Evolutionary conservation across 2,329 filamentous ascomycete species (phyloP), one percentile per base, ranked within the genome.

Genomic region (Eutypa lata): DNA sequence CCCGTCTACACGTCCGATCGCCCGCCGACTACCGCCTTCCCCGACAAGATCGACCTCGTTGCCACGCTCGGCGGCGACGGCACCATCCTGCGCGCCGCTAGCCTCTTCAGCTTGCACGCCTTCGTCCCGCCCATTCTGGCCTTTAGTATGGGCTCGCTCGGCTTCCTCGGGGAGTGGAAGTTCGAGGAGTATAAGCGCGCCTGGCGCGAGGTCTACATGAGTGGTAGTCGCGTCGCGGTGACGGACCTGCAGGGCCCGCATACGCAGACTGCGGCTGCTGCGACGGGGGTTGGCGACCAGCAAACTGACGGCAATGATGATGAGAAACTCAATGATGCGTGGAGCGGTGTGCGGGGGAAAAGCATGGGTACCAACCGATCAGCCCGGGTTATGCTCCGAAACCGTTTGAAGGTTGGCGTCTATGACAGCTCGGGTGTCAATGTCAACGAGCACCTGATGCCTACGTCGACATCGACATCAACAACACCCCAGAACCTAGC

Each of bases 161-260:
- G 94, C 0, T 99, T 99, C 61, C 75, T 99, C 7, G 92, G 93
- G 16, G 93, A 97, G 71, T 99, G 93, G 92, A 95, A 94, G 64
- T 97, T 97, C 68, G 79, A 80, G 7, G 92, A 97, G 64, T 90
- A 95, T 74, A 96, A 96, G 72, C 82, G 90, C 47, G 94, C 94
- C 0, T 96, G 95, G 75, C 79, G 91, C 47, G 90, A 97, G 67
- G 90, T 94, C 50, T 97, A 95, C 73, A 95, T 96, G 89, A 83
- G 80, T 62, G 82, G 82, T 2, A 82, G 79, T 57, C 73, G 75
- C 44, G 79, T 82, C 8, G 68, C 75, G 2, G 73, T 72, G 59
- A 77, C 74, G 56, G 78, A 75, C 49, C 65, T 71, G 21, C 71
- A 69, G 26, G 71, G 59, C 21, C 72, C 66, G 8, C 73, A 71